Evolutionary conservation across 495 filamentous ascomycete genomes (phyloP).

Genomic region (Recurvomyces mirabilis): DNA sequence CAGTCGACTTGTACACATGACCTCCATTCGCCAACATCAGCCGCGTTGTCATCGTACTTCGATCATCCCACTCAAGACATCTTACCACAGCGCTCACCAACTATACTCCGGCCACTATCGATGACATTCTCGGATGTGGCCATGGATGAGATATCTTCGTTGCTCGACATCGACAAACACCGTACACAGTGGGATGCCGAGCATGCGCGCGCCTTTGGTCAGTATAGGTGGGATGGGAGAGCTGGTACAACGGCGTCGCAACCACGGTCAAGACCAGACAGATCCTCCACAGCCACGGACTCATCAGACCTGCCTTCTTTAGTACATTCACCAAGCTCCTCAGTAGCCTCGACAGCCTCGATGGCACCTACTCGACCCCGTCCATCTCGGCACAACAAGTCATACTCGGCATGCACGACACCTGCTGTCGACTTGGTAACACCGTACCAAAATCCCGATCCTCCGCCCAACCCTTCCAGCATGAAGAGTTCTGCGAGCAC

Average conservation of each 20-base stretch:
- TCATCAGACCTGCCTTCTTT: conserved; percentile 28
- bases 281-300: too few species aligned
- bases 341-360: conserved; percentile 23
- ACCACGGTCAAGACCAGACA: too few species aligned
- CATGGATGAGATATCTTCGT: conserved; percentile 20
- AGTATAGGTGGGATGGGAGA: too few species aligned
- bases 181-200: not conserved
- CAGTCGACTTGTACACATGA: not conserved
- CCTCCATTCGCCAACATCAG: too few species aligned
- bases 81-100: conserved; percentile 33
- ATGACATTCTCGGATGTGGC: conserved; percentile 24
- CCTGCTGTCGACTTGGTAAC: conserved; percentile 29
- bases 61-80: conserved; percentile 30
- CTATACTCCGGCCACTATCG: conserved; percentile 21
- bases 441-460: not conserved
- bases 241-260: too few species aligned
- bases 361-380: conserved; percentile 23
- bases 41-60: conserved; percentile 23
- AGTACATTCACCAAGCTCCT: conserved; percentile 28
- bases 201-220: too few species aligned
- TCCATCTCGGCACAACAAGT: conserved; percentile 26
- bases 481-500: too few species aligned
- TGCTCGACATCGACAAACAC: conserved; percentile 23
- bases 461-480: too few species aligned
- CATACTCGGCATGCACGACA: conserved; percentile 21